Conservation (phyloP, 805 yeast genomes). For the Clavispora fructus region DNA sequence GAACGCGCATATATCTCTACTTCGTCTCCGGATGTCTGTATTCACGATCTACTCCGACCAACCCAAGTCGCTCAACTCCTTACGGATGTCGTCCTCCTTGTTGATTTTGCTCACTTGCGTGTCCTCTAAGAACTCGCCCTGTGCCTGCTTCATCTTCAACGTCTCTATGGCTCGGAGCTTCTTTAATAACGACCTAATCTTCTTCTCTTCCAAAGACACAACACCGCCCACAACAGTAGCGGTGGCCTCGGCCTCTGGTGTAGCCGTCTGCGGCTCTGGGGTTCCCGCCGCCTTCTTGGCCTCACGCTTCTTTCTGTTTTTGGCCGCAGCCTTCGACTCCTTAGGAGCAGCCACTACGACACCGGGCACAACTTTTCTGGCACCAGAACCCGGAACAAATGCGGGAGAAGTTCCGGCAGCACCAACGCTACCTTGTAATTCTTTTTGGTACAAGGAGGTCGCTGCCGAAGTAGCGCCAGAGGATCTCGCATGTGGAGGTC, state of each 20-base stretch:
- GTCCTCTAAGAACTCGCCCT: slow-evolving; percentile 82
- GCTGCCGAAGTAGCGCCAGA: slow-evolving; percentile 28
- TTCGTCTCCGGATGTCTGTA: neutral
- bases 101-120: slow-evolving; percentile 87
- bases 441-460: slow-evolving; percentile 56
- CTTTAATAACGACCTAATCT: slow-evolving; percentile 81
- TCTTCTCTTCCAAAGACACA: slow-evolving; percentile 80
- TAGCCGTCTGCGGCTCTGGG: slow-evolving; percentile 4
- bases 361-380: slow-evolving; percentile 50
- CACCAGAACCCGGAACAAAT: slow-evolving; percentile 19
- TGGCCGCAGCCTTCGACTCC: slow-evolving; percentile 62
- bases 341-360: slow-evolving; percentile 39
- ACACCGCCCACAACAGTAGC: slow-evolving; percentile 57
- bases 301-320: slow-evolving; percentile 73
- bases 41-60: slow-evolving; percentile 36
- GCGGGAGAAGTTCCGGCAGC: slow-evolving; percentile 19
- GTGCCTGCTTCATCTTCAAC: slow-evolving; percentile 76
- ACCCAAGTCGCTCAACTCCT: slow-evolving; percentile 71
- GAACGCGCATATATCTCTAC: neutral
- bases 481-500: slow-evolving; percentile 92
- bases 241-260: slow-evolving; percentile 7
- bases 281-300: slow-evolving; percentile 36
- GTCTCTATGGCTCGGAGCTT: slow-evolving; percentile 94
- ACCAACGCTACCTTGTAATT: slow-evolving; percentile 26
- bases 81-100: slow-evolving; percentile 76